Percentiles rank a stretch among this genome's conserved stretches.
Conservation (phyloP, 164 flowering plant genomes). For the Saururus chinensis region DNA sequence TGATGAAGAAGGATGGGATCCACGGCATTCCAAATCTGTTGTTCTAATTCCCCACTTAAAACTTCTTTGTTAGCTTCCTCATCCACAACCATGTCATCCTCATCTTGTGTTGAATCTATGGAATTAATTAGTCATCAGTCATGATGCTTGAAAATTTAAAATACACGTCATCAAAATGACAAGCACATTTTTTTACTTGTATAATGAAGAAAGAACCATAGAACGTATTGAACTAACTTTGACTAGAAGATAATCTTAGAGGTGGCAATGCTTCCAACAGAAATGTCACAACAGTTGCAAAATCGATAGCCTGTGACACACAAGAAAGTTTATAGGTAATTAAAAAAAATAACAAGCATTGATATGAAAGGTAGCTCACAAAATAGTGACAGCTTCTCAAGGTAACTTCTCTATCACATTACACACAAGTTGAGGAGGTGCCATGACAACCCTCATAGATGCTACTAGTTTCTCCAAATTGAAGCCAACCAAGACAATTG, state of each 20-base stretch:
- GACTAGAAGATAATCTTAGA: slow-evolving; percentile 22
- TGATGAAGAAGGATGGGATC: slow-evolving; percentile 75
- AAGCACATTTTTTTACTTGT: no score
- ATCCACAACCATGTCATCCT: slow-evolving; percentile 52
- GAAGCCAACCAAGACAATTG: neutral
- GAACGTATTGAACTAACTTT: slow-evolving; percentile 11
- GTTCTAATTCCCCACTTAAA: slow-evolving; percentile 42
- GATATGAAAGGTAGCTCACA: neutral
- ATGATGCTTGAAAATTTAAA: neutral
- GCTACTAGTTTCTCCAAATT: neutral
- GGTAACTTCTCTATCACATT: neutral
- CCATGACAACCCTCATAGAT: neutral
- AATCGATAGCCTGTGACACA: slow-evolving; percentile 62
- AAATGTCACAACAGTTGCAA: slow-evolving; percentile 60
- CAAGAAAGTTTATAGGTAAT: slow-evolving; percentile 1
- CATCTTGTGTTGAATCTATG: slow-evolving; percentile 34
- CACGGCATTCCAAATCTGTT: slow-evolving; percentile 62
- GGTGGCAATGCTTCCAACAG: slow-evolving; percentile 70
- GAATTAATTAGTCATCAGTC: neutral
- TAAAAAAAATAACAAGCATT: neutral
- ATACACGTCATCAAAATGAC: no score
- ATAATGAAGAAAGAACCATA: no score
- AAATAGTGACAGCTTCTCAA: neutral
- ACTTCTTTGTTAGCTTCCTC: slow-evolving; percentile 30
- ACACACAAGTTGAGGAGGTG: neutral